Percentiles rank a stretch among this genome's conserved stretches.
Evolutionary conservation across 306 rosid genomes (phyloP).

Genomic region (Corylus americana): DNA sequence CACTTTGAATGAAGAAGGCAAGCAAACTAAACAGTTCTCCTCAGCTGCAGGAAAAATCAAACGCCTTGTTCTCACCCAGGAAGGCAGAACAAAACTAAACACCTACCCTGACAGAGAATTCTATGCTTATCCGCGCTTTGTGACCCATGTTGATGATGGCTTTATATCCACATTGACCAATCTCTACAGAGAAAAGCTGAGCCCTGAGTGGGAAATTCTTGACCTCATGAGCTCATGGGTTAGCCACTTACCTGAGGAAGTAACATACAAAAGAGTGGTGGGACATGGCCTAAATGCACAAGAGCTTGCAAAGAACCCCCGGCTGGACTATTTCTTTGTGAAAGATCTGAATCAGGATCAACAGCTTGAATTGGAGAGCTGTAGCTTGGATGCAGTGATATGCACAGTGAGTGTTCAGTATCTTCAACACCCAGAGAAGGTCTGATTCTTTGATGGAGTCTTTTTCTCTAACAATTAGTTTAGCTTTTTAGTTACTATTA

Average conservation of each 20-base stretch:
- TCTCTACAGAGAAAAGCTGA: slow-evolving; percentile 59
- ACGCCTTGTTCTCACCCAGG: slow-evolving; percentile 55
- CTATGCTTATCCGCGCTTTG: slow-evolving; percentile 75
- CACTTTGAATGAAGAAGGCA: slow-evolving; percentile 50
- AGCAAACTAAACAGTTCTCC: slow-evolving; percentile 38
- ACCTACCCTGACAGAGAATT: slow-evolving; percentile 59
- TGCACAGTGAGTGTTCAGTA: slow-evolving; percentile 90
- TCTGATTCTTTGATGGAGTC: slow-evolving; percentile 11
- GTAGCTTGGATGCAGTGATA: slow-evolving; percentile 74
- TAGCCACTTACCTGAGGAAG: slow-evolving; percentile 75
- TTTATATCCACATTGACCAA: slow-evolving; percentile 71
- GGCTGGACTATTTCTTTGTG: slow-evolving; percentile 66
- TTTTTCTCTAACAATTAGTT: no score
- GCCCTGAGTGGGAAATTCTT: slow-evolving; percentile 50
- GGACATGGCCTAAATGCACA: slow-evolving; percentile 87
- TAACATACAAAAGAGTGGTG: slow-evolving; percentile 57
- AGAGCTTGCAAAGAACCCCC: slow-evolving; percentile 73
- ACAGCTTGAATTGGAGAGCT: slow-evolving; percentile 51
- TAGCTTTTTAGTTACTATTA: no score
- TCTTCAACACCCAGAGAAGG: slow-evolving; percentile 95
- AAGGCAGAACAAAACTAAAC: slow-evolving; percentile 74
- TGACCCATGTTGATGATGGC: slow-evolving; percentile 71
- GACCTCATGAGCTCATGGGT: slow-evolving; percentile 96
- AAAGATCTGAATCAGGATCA: slow-evolving; percentile 83
- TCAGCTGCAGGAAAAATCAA: slow-evolving; percentile 52